A percentile compares a stretch with the other conserved stretches of the same genome.
Conservation (phyloP, 73 alveolate genomes). For the Symbiodinium pilosum region DNA sequence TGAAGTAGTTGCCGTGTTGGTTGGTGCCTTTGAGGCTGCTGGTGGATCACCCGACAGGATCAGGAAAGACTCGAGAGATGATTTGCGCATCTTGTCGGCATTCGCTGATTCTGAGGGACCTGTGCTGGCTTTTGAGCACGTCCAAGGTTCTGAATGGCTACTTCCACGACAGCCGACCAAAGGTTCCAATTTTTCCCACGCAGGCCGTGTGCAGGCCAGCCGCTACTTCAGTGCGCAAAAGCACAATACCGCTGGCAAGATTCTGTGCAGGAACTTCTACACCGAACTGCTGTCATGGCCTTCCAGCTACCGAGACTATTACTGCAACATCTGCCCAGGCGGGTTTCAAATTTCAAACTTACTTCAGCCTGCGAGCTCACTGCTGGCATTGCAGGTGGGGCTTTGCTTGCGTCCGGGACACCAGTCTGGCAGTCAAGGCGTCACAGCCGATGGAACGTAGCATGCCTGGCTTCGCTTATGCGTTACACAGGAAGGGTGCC, state of each 20-base stretch:
- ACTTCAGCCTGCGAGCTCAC: not conserved
- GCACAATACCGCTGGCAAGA: too few relatives aligned
- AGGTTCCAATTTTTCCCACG: conserved; percentile 59
- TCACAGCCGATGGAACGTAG: not conserved
- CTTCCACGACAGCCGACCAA: conserved; percentile 69
- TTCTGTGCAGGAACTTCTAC: conserved; percentile 26
- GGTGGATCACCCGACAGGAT: conserved; percentile 90
- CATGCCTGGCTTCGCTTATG: too few relatives aligned
- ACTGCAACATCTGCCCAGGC: conserved; percentile 6
- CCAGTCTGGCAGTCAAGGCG: not conserved
- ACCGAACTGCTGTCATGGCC: conserved; percentile 71
- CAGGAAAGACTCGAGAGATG: conserved; percentile 88
- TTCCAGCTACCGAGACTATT: conserved; percentile 65
- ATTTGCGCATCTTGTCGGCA: not conserved
- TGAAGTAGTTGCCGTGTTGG: not conserved
- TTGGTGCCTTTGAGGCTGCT: conserved; percentile 20
- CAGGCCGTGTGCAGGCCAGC: conserved; percentile 17
- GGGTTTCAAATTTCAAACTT: too few relatives aligned
- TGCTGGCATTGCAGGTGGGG: not conserved
- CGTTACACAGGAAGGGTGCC: too few relatives aligned
- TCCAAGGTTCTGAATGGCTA: conserved; percentile 25
- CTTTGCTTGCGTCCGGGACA: not conserved
- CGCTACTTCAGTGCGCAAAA: too few relatives aligned
- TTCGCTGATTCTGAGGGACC: too few relatives aligned
- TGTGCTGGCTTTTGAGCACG: not conserved